phyloP scores from a whole-genome alignment of 202 grass and related monocot genomes.

The Setaria italica region DNA sequence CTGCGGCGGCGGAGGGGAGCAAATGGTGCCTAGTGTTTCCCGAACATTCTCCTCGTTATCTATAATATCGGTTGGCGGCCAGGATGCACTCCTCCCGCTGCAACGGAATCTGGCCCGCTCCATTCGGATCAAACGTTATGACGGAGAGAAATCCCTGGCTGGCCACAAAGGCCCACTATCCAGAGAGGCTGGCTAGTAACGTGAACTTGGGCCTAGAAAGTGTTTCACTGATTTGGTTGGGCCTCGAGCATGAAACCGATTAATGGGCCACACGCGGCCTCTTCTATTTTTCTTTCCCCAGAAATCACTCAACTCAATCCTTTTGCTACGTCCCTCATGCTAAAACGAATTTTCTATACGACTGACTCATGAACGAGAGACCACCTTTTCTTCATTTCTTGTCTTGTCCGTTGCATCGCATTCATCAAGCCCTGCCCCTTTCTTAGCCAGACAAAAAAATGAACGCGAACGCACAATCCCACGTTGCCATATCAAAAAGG shows the following conservation, averaged over 20 bases:
- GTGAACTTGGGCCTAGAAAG: neutral
- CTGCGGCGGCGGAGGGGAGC: conserved; percentile 26
- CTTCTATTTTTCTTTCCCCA: no score
- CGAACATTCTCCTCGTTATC: neutral
- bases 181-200: no score
- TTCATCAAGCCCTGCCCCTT: neutral
- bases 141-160: neutral
- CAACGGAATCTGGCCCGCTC: neutral
- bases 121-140: neutral
- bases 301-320: neutral
- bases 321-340: no score
- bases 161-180: neutral
- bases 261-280: no score
- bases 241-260: neutral
- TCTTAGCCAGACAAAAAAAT: neutral
- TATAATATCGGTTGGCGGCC: conserved; percentile 21
- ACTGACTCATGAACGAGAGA: no score
- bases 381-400: neutral
- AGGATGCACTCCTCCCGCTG: neutral
- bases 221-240: neutral
- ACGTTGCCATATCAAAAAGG: neutral
- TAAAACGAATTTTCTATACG: no score
- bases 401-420: neutral
- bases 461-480: neutral
- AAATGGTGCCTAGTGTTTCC: conserved; percentile 7